These are phyloP conservation scores for Ogataea ganodermae DNA, from an alignment of 805 yeast genomes.

Conservation along the genomic window DNA sequence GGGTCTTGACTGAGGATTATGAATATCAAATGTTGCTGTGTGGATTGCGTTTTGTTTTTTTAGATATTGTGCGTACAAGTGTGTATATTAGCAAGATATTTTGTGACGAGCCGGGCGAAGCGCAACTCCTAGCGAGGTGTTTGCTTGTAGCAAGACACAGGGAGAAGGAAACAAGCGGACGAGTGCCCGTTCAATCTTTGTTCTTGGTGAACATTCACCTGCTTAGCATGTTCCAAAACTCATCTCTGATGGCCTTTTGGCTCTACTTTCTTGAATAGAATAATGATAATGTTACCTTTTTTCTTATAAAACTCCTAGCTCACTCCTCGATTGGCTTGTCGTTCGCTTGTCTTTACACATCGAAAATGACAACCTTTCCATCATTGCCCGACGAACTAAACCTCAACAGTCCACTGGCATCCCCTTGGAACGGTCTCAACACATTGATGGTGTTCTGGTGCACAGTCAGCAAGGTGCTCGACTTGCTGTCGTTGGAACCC, in stretches of 20 bases:
- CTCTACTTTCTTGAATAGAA: too few relatives aligned
- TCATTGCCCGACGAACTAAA: constrained; percentile 83
- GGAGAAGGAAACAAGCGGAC: too few relatives aligned
- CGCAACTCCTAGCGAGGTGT: too few relatives aligned
- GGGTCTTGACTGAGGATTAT: too few relatives aligned
- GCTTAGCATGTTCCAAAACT: too few relatives aligned
- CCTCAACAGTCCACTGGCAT: constrained; percentile 53
- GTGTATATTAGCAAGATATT: constrained; percentile 10
- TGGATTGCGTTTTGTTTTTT: neutral
- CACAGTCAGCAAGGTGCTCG: constrained; percentile 62
- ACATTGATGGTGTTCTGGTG: constrained; percentile 90
- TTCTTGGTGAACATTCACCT: too few relatives aligned
- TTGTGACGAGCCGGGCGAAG: neutral
- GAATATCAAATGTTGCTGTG: too few relatives aligned
- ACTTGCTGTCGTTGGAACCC: constrained; percentile 62
- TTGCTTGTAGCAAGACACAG: too few relatives aligned
- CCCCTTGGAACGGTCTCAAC: constrained; percentile 53
- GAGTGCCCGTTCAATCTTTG: too few relatives aligned
- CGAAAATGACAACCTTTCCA: constrained; percentile 85
- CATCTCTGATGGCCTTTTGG: too few relatives aligned
- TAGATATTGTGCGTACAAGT: neutral
- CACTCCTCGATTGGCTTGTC: neutral
- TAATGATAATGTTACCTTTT: too few relatives aligned
- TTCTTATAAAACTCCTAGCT: too few relatives aligned
- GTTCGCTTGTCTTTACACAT: constrained; percentile 30